Evolutionary conservation across 2,329 filamentous ascomycete species (phyloP).

Genomic region (Colletotrichum neosansevieriae): DNA sequence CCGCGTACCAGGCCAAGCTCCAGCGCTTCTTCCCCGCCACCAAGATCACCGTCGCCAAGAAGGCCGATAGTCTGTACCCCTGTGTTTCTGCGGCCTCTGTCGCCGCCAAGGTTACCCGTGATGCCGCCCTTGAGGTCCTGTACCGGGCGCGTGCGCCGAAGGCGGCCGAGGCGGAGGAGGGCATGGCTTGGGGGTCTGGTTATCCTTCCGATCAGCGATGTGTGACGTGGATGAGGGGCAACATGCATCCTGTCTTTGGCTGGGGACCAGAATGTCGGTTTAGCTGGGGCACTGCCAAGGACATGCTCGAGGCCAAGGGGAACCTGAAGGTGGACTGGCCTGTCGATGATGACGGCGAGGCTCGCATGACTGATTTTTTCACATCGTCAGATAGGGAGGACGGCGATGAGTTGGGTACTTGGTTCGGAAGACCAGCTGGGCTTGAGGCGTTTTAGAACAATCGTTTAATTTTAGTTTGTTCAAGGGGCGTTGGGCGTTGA

Average conservation of each 20-base stretch:
- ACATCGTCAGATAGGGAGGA: constrained; percentile 55
- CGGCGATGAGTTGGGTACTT: constrained; percentile 77
- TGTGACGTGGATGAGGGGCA: constrained; percentile 81
- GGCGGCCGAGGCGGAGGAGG: constrained; percentile 52
- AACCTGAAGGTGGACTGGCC: constrained; percentile 87
- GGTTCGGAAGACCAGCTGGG: constrained; percentile 83
- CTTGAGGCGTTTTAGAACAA: constrained; percentile 73
- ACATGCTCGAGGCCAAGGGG: constrained; percentile 85
- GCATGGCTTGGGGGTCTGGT: constrained; percentile 84
- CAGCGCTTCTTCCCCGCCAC: constrained; percentile 85
- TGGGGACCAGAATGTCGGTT: constrained; percentile 95
- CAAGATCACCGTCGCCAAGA: constrained; percentile 83
- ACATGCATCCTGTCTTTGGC: constrained; percentile 94
- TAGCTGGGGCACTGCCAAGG: constrained; percentile 95
- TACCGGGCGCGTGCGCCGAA: constrained; percentile 63
- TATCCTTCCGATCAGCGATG: constrained; percentile 92
- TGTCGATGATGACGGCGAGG: constrained; percentile 75
- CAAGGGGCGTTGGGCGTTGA: constrained; percentile 11
- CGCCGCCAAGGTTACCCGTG: constrained; percentile 94
- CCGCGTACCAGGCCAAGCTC: constrained; percentile 85
- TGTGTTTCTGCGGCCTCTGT: constrained; percentile 95
- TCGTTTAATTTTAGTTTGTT: background rate
- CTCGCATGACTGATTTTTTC: constrained; percentile 83
- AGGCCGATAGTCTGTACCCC: constrained; percentile 92
- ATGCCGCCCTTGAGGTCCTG: constrained; percentile 86